Base-by-base conservation (phyloP, 2,329 filamentous ascomycete genomes). In the Cladosporium sp. region DNA sequence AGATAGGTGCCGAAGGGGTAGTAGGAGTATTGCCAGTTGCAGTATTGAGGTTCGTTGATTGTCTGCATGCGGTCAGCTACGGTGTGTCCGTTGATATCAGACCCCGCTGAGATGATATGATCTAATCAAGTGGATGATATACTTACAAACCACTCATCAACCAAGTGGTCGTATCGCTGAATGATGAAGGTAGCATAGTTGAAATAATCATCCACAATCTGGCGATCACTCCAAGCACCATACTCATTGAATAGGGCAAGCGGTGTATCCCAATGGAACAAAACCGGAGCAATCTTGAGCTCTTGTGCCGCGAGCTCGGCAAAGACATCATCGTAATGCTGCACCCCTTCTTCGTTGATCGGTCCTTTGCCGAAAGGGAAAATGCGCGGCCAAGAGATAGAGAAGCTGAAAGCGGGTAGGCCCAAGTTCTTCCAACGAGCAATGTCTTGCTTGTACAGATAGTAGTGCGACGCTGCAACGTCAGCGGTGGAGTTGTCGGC, bases 301-400 rank as follows among this genome's bases (percentile, higher is more conserved):
- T 74, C 75, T 6, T 75, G 71, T 36, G 74, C 67, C 0, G 78
- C 65, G 8, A 74, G 66, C 12, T 72, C 73, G 30, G 78, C 69
- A 47, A 82, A 79, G 11, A 81, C 61, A 58, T 80, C 76, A 36
- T 80, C 73, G 60, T 82, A 82, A 59, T 82, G 79, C 2, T 72
- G 67, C 15, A 82, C 66, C 0, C 72, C 79, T 36, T 74, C 66
- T 57, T 78, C 68, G 55, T 82, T 82, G 59, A 82, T 69, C 0
- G 76, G 76, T 8, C 73, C 76, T 0, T 72, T 72, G 3, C 75
- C 77, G 56, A 82, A 81, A 0, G 80, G 80, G 12, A 81, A 68
- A 51, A 82, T 78, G 0, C 80, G 73, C 1, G 74, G 70, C 79
- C 78, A 82, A 0, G 78, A 71, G 43, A 82, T 76, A 2, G 73